Evolutionary conservation across 176 grass and related monocot species (phyloP), one percentile per base, ranked within the genome.

Genomic region (Juncus effusus): DNA sequence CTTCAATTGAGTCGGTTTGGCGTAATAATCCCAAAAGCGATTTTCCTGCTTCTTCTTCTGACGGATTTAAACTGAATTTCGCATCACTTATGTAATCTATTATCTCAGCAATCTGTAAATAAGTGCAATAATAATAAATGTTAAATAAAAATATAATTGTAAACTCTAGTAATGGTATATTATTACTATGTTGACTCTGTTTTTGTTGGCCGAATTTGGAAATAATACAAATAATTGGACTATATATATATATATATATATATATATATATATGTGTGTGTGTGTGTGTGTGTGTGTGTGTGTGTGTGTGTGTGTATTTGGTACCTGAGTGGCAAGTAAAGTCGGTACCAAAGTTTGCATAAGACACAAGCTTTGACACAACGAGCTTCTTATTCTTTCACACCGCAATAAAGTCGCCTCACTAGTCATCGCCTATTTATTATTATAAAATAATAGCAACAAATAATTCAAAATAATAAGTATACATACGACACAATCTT

Each of bases 321-420:
- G 16, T 81, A 95, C 90, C 86, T 95, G 83, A 74, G 73, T 60
- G 62, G 80, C 86, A 42, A 95, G 60, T 61, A 72, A 12, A 50
- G 75, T 66, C 62, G 79, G 86, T 61, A 95, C 90, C 83, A 95
- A 76, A 72, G 82, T 90, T 74, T 95, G 86, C 82, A 95, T 82
- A 49, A 61, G 78, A 76, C 82, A 90, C 47, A 95, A 81, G 62
- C 86, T 95, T 52, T 79, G 62, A 54, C 53, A 81, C 56, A 95
- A 74, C 12, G 77, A 81, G 59, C 79, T 82, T 53, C 75, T 81
- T 60, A 87, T 84, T 69, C 63, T 86, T 81, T 82, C 86, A 62
- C 90, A 95, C 63, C 86, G 82, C 10, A 54, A 65, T 56, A 84
- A 60, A 84, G 80, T 87, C 7, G 86, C 40, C 73, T 90, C 80